Conservation (phyloP, 345 rosid species). For the Salix caprea region DNA sequence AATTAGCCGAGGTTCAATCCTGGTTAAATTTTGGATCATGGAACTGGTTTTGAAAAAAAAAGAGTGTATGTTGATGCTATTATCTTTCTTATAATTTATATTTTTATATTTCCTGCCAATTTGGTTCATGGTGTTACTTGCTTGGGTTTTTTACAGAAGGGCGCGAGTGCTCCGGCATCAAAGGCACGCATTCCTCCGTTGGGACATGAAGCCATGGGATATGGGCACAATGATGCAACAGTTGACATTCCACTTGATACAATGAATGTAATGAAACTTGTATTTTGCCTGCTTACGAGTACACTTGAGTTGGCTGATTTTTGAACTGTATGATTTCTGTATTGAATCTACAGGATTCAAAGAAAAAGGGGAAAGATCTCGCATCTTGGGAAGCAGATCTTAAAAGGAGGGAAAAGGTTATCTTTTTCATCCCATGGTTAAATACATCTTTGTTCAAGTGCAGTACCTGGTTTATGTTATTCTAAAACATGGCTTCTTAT, state of each 20-base stretch:
- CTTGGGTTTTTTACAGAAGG: constrained; percentile 45
- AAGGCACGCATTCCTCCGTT: constrained; percentile 49
- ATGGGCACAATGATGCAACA: constrained; percentile 73
- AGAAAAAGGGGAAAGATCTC: constrained; percentile 71
- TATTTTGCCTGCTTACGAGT: background rate
- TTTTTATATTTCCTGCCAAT: background rate
- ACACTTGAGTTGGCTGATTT: constrained; percentile 4
- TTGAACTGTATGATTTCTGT: constrained; percentile 4
- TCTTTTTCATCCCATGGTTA: background rate
- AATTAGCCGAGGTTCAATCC: background rate
- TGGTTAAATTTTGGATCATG: background rate
- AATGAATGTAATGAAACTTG: constrained; percentile 45
- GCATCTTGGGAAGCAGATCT: constrained; percentile 92
- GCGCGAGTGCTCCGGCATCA: constrained; percentile 44
- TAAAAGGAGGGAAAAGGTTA: constrained; percentile 52
- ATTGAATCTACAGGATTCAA: constrained; percentile 27
- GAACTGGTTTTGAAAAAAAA: background rate
- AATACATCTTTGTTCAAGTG: background rate
- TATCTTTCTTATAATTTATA: background rate
- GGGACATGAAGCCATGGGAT: constrained; percentile 55
- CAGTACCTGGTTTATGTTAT: background rate
- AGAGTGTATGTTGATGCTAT: background rate
- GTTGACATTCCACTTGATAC: constrained; percentile 86
- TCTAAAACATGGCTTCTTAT: background rate
- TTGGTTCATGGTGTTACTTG: background rate